Conservation (phyloP, 257 asterid species). For the Prunella vulgaris region DNA sequence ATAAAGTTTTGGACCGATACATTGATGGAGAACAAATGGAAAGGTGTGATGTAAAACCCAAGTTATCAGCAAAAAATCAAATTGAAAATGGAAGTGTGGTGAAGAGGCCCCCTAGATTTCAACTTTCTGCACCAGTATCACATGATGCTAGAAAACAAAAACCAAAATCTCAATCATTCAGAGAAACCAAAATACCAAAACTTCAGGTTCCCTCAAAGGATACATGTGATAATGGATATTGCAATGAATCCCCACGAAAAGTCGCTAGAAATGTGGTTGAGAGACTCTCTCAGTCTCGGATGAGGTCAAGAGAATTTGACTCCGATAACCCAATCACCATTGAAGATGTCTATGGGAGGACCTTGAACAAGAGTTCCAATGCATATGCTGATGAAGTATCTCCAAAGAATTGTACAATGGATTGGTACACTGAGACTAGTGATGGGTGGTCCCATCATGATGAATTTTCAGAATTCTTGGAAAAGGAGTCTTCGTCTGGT, state of each 20-base stretch:
- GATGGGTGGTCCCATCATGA: slow-evolving; percentile 40
- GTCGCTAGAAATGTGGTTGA: slow-evolving; percentile 87
- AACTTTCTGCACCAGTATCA: slow-evolving; percentile 39
- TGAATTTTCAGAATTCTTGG: slow-evolving; percentile 36
- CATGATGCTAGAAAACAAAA: slow-evolving; percentile 58
- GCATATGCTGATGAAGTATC: slow-evolving; percentile 48
- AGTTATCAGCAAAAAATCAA: slow-evolving; percentile 36
- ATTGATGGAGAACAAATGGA: slow-evolving; percentile 82
- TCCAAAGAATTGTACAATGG: slow-evolving; percentile 26
- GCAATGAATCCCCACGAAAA: slow-evolving; percentile 71
- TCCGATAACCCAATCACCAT: slow-evolving; percentile 75
- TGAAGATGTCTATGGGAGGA: slow-evolving; percentile 68
- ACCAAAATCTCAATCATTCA: slow-evolving; percentile 76
- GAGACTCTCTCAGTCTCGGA: slow-evolving; percentile 82
- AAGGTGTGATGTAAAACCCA: slow-evolving; percentile 32
- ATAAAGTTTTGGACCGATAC: slow-evolving; percentile 76
- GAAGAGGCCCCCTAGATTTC: slow-evolving; percentile 57
- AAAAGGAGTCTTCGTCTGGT: slow-evolving; percentile 33
- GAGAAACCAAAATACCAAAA: slow-evolving; percentile 51
- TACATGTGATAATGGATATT: slow-evolving; percentile 44
- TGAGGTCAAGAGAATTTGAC: slow-evolving; percentile 51
- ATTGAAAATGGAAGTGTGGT: slow-evolving; percentile 38
- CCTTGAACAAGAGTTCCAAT: slow-evolving; percentile 41
- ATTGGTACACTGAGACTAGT: slow-evolving; percentile 41
- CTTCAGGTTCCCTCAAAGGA: slow-evolving; percentile 43